Conservation (phyloP, 306 rosid species). For the Lagenaria siceraria region DNA sequence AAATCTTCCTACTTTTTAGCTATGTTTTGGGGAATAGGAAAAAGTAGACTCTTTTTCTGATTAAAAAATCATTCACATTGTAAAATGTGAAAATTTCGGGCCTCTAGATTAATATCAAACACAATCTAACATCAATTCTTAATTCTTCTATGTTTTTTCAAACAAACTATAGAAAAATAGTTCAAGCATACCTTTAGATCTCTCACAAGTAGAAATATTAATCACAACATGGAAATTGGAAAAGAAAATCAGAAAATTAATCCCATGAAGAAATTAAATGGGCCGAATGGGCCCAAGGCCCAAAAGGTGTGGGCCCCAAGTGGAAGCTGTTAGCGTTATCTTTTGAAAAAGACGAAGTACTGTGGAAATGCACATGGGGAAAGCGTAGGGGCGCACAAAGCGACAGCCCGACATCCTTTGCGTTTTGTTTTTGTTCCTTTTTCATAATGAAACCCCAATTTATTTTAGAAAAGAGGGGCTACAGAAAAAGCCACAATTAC, state of each 20-base stretch:
- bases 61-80: neutral
- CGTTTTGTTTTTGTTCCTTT: neutral
- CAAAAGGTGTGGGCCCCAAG: neutral
- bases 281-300: constrained; percentile 6
- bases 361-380: neutral
- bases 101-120: neutral
- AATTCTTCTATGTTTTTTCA: neutral
- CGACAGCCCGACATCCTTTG: constrained; percentile 2
- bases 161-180: neutral
- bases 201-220: too few species aligned
- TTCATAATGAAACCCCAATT: neutral
- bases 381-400: constrained; percentile 3
- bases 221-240: too few species aligned
- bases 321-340: neutral
- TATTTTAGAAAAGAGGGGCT: neutral
- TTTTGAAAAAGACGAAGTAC: constrained; percentile 4
- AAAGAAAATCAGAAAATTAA: neutral
- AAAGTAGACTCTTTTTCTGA: neutral
- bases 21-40: neutral
- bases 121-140: neutral
- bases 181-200: neutral
- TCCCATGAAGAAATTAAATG: neutral
- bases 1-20: neutral
- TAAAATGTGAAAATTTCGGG: neutral
- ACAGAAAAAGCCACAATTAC: neutral